Base-by-base conservation (phyloP, 306 rosid genomes). In the Quercus alba region DNA sequence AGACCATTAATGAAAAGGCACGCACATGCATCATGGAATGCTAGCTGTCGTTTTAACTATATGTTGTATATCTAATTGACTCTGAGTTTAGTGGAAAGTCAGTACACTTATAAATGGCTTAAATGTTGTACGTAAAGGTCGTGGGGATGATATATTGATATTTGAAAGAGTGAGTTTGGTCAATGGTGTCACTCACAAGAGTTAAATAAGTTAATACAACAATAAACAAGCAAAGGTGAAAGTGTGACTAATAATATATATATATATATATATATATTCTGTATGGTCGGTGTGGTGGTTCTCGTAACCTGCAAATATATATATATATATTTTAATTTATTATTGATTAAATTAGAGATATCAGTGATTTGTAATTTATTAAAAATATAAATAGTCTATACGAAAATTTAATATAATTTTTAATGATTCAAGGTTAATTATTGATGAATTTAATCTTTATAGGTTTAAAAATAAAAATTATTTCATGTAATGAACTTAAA, bases 71-170 rank as follows among this genome's bases (percentile, higher is more conserved):
- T 44, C n/a, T 9, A 28, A 33, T 49, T 64, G 72, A 41, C 64
- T 56, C 13, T 73, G 67, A 18, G 68, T 57, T 46, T 74, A 74
- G 74, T 74, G 82, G 77, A 62, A 54, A 75, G 63, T 77, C 68
- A 23, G 52, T 73, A 26, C 35, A 19, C 57, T 20, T 30, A 14
- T 1, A 6, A 55, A 58, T 70, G 76, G 73, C 54, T 70, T 61
- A 31, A 54, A 54, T 66, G 63, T 66, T 23, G 56, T 54, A 44
- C 26, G 56, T 59, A 54, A 77, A 82, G 70, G 74, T 21, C 49
- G 70, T 73, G 26, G 30, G 23, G 25, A 21, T 62, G 73, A 62
- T 30, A 66, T 13, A 30, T 1, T 62, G 66, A 62, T 30, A 66
- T 7, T 66, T 1, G 73, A 14, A 71, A 38, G 59, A 35, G 55